Conservation (phyloP, 2,329 filamentous ascomycete genomes). For the Knufia fluminis region DNA sequence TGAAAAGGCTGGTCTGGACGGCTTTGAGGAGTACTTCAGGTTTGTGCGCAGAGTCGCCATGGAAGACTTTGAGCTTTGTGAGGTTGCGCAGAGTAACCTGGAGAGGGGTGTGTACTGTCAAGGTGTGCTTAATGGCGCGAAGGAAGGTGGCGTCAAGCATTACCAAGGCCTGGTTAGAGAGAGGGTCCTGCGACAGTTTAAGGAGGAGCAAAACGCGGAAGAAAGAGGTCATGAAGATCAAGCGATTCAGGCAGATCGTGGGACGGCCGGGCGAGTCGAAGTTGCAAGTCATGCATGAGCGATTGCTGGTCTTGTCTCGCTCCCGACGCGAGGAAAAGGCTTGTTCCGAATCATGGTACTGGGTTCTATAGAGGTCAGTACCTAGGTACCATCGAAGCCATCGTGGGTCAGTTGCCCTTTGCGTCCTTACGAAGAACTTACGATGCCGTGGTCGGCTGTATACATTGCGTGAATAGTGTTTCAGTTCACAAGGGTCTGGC, state of each 20-base stretch:
- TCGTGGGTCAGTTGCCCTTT: too few relatives aligned
- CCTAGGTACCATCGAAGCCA: too few relatives aligned
- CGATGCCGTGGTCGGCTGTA: too few relatives aligned
- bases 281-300: not conserved
- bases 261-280: not conserved
- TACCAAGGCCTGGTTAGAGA: conserved; percentile 41
- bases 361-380: too few relatives aligned
- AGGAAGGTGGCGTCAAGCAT: conserved; percentile 47
- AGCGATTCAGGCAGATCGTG: not conserved
- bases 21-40: conserved; percentile 48
- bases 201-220: conserved; percentile 28
- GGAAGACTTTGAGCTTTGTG: conserved; percentile 50
- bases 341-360: too few relatives aligned
- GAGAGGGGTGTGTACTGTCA: conserved; percentile 46
- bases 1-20: conserved; percentile 27
- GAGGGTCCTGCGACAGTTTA: conserved; percentile 36
- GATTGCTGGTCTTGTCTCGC: not conserved
- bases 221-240: conserved; percentile 8
- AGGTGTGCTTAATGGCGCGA: conserved; percentile 46
- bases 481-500: too few relatives aligned
- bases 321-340: too few relatives aligned
- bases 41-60: conserved; percentile 49
- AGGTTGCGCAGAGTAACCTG: conserved; percentile 47
- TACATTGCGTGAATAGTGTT: too few relatives aligned
- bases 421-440: too few relatives aligned